These are phyloP conservation scores for Wallacemonas sp. DNA, from an alignment of 208 protist genomes.

Conservation along the genomic window DNA sequence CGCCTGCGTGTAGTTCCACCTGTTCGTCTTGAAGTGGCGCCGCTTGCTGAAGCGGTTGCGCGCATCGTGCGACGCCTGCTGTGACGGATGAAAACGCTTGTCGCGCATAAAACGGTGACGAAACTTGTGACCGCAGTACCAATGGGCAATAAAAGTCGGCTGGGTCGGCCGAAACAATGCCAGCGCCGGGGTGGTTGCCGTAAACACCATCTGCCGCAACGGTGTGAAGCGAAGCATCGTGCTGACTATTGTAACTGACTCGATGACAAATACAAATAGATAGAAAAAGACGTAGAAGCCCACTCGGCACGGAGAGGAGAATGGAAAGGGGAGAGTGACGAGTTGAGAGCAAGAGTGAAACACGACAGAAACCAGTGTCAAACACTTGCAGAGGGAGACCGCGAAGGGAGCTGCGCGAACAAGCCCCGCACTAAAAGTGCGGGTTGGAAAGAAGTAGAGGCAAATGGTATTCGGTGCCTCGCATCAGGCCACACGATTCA, in stretches of 20 bases:
- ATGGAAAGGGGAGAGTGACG: neutral
- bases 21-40: conserved; percentile 88
- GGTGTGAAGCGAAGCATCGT: conserved; percentile 34
- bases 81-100: conserved; percentile 87
- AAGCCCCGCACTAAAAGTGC: no score
- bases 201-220: conserved; percentile 34
- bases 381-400: no score
- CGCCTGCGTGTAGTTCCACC: conserved; percentile 91
- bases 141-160: conserved; percentile 72
- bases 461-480: no score
- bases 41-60: conserved; percentile 86
- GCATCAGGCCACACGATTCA: no score
- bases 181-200: conserved; percentile 12
- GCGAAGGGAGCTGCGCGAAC: no score
- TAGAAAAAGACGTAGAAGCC: neutral
- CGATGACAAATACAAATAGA: neutral
- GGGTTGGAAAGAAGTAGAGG: no score
- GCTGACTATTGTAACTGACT: conserved; percentile 12
- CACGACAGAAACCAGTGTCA: no score
- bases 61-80: conserved; percentile 65
- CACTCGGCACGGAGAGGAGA: neutral
- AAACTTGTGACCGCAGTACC: conserved; percentile 87
- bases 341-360: neutral
- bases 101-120: conserved; percentile 88
- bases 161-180: conserved; percentile 48